Percentiles rank a stretch among this genome's conserved stretches.
These are phyloP conservation scores for Termitomyces sp. DNA, from an alignment of 768 basidiomycete species.

Conservation along the genomic window DNA sequence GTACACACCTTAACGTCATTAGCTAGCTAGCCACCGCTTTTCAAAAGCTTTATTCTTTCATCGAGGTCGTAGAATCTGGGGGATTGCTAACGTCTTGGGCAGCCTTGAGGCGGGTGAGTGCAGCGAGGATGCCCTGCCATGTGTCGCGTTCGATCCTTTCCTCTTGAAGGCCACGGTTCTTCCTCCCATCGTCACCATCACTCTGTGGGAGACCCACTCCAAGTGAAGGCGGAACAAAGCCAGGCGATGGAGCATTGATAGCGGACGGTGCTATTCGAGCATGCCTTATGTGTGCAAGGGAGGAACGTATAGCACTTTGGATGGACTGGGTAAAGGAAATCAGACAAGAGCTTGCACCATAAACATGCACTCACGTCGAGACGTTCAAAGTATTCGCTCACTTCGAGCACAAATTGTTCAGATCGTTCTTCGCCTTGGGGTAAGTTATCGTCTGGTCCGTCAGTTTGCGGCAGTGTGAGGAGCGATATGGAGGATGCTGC, in stretches of 20 bases:
- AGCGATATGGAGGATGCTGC: constrained; percentile 78
- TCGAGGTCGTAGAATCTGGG: constrained; percentile 13
- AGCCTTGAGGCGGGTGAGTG: constrained; percentile 59
- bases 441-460: constrained; percentile 57
- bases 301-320: constrained; percentile 70
- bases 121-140: constrained; percentile 70
- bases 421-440: constrained; percentile 81
- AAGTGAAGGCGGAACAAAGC: constrained; percentile 72
- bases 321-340: constrained; percentile 45
- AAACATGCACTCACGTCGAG: constrained; percentile 52
- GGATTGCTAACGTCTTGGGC: constrained; percentile 24
- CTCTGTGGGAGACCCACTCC: constrained; percentile 66
- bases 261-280: constrained; percentile 84
- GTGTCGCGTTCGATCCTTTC: constrained; percentile 72
- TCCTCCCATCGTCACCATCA: constrained; percentile 26
- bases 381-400: constrained; percentile 81
- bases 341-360: not conserved
- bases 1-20: constrained; percentile 5
- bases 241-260: constrained; percentile 72
- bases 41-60: constrained; percentile 16
- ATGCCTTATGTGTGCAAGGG: constrained; percentile 75
- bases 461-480: constrained; percentile 80
- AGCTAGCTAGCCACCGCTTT: constrained; percentile 1
- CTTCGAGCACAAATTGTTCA: constrained; percentile 81
- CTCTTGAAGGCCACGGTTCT: constrained; percentile 68